These are phyloP conservation scores for Hygrophorus pudorinus DNA, from an alignment of 768 basidiomycete genomes.

Conservation along the genomic window DNA sequence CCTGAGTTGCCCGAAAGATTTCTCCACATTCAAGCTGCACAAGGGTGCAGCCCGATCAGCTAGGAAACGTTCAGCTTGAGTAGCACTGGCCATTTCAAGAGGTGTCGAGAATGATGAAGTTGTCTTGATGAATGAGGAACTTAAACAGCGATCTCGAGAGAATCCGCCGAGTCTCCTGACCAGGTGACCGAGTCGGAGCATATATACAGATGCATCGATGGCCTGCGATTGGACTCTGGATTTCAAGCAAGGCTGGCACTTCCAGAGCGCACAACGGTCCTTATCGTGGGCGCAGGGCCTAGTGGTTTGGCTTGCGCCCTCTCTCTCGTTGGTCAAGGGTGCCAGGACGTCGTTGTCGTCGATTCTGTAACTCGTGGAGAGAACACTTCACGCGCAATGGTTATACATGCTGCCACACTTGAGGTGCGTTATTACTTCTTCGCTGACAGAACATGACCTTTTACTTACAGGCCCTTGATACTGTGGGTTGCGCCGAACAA, in stretches of 20 bases:
- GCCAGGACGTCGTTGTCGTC: conserved; percentile 31
- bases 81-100: conserved; percentile 10
- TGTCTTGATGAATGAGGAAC: background rate
- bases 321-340: conserved; percentile 32
- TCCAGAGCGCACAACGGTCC: conserved; percentile 25
- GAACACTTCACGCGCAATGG: conserved; percentile 33
- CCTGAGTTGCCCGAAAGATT: conserved; percentile 65
- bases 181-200: too few species aligned
- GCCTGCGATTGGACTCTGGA: too few species aligned
- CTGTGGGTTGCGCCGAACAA: conserved; percentile 29
- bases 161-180: too few species aligned
- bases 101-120: background rate
- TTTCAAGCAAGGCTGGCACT: too few species aligned
- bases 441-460: background rate
- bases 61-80: conserved; percentile 50
- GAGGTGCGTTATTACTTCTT: conserved; percentile 24
- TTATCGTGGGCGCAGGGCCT: conserved; percentile 44
- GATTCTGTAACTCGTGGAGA: conserved; percentile 24
- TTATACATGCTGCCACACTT: conserved; percentile 42
- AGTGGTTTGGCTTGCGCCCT: conserved; percentile 36
- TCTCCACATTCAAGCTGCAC: conserved; percentile 58
- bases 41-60: conserved; percentile 72
- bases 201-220: too few species aligned
- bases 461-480: conserved; percentile 30
- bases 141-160: background rate